Evolutionary conservation across 2,329 filamentous ascomycete species (phyloP).

Genomic region (Talaromyces sp.): DNA sequence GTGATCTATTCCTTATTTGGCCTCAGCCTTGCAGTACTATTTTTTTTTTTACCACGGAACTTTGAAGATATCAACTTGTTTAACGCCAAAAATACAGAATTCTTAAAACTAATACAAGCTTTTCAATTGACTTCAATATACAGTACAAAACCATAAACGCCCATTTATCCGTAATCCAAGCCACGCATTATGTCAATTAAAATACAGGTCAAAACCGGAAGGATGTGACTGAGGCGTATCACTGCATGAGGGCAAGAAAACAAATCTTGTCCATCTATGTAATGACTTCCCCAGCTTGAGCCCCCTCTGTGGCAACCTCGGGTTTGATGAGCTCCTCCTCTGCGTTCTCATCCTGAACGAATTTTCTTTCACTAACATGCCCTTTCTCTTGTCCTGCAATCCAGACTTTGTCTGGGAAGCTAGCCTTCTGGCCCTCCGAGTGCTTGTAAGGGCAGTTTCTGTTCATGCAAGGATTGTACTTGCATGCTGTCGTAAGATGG

Average conservation of each 20-base stretch:
- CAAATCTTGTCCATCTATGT: conserved; percentile 18
- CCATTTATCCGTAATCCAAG: background rate
- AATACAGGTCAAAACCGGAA: conserved; percentile 8
- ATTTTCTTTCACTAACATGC: conserved; percentile 84
- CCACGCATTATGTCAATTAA: conserved; percentile 8
- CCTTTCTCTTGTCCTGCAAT: conserved; percentile 56
- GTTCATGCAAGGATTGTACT: conserved; percentile 87
- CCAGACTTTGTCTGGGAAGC: conserved; percentile 88
- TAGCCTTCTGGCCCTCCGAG: conserved; percentile 80
- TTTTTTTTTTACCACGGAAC: too few species aligned
- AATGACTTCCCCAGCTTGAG: conserved; percentile 26
- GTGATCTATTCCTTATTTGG: background rate
- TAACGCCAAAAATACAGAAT: background rate
- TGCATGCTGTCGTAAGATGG: conserved; percentile 79
- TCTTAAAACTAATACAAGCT: background rate
- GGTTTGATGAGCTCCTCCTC: conserved; percentile 70
- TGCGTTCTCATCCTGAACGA: conserved; percentile 61
- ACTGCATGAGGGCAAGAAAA: background rate
- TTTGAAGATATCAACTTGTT: too few species aligned
- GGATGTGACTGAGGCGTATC: background rate
- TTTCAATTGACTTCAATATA: background rate
- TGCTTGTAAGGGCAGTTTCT: conserved; percentile 85
- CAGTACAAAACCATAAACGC: conserved; percentile 2
- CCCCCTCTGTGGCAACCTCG: conserved; percentile 27
- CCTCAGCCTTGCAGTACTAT: background rate